Percentiles rank a stretch among this genome's conserved stretches.
Conservation (phyloP, 768 basidiomycete species). For the Sporobolomyces phaffii region DNA sequence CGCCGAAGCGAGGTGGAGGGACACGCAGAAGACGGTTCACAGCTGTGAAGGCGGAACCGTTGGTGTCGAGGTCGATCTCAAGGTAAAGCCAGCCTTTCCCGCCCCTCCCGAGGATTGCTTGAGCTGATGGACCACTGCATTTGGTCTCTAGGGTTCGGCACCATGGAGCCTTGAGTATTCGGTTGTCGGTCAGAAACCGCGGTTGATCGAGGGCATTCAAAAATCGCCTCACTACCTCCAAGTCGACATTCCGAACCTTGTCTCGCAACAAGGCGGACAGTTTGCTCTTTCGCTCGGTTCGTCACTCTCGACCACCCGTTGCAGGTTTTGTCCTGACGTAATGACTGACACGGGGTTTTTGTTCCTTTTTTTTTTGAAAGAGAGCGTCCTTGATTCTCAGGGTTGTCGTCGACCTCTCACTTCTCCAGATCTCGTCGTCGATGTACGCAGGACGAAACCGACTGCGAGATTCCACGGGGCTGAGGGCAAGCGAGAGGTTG, state of each 20-base stretch:
- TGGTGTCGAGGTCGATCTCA: constrained; percentile 71
- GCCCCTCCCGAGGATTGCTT: too few species aligned
- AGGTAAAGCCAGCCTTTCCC: constrained; percentile 50
- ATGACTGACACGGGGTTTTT: too few species aligned
- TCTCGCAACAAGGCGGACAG: constrained; percentile 36
- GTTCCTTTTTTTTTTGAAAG: constrained; percentile 49
- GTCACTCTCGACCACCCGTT: too few species aligned
- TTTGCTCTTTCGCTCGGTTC: constrained; percentile 40
- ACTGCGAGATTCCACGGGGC: constrained; percentile 62
- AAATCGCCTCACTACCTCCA: constrained; percentile 26
- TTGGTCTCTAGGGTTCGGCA: constrained; percentile 62
- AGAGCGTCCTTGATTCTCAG: constrained; percentile 79
- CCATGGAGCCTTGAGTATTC: constrained; percentile 86
- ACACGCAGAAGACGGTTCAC: constrained; percentile 30
- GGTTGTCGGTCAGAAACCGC: constrained; percentile 60
- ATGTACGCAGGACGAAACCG: constrained; percentile 79
- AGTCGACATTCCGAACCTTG: constrained; percentile 36
- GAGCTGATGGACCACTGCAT: too few species aligned
- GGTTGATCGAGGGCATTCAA: constrained; percentile 25
- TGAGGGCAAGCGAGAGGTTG: constrained; percentile 54
- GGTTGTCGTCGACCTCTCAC: constrained; percentile 72
- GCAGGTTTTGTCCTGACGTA: too few species aligned
- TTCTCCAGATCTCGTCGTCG: constrained; percentile 72
- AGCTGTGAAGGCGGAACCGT: constrained; percentile 74
- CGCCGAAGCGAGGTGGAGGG: constrained; percentile 28